Conservation (phyloP, 352 stramenopile species). For the Phytophthora boehmeriae region DNA sequence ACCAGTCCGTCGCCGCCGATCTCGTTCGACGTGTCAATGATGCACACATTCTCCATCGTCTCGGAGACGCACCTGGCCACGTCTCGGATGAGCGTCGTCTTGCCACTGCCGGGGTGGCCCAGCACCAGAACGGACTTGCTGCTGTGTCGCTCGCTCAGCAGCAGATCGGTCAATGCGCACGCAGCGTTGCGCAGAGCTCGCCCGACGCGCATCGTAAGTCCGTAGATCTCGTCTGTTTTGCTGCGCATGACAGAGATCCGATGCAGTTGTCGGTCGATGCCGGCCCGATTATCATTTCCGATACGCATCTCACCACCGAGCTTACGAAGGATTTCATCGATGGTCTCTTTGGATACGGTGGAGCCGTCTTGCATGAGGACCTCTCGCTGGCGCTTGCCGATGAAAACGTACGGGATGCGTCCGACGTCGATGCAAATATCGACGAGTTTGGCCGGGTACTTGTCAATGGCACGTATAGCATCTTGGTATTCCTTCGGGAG, state of each 20-base stretch:
- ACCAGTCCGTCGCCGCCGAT: slow-evolving; percentile 88
- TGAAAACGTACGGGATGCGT: slow-evolving; percentile 36
- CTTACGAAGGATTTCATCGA: slow-evolving; percentile 53
- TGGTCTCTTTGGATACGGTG: slow-evolving; percentile 46
- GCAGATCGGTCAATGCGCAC: slow-evolving; percentile 68
- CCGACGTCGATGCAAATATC: slow-evolving; percentile 51
- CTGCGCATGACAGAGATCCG: slow-evolving; percentile 78
- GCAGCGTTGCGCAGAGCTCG: slow-evolving; percentile 63
- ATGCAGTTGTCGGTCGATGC: slow-evolving; percentile 75
- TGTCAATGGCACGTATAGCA: slow-evolving; percentile 25
- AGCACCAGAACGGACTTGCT: slow-evolving; percentile 72
- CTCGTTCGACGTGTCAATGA: slow-evolving; percentile 93
- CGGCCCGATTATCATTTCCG: slow-evolving; percentile 78
- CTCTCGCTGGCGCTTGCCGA: slow-evolving; percentile 33
- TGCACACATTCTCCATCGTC: slow-evolving; percentile 72
- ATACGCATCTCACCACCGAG: slow-evolving; percentile 58
- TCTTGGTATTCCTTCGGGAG: slow-evolving; percentile 31
- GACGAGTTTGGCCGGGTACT: slow-evolving; percentile 32
- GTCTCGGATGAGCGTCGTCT: slow-evolving; percentile 89
- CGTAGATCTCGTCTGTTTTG: slow-evolving; percentile 61
- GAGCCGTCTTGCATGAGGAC: slow-evolving; percentile 22
- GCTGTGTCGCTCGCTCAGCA: slow-evolving; percentile 49
- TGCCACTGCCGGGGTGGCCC: slow-evolving; percentile 69
- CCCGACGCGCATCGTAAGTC: slow-evolving; percentile 79
- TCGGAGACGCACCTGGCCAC: slow-evolving; percentile 68